These are phyloP conservation scores for Neurospora sp. DNA, from an alignment of 495 filamentous ascomycete species.

Conservation along the genomic window DNA sequence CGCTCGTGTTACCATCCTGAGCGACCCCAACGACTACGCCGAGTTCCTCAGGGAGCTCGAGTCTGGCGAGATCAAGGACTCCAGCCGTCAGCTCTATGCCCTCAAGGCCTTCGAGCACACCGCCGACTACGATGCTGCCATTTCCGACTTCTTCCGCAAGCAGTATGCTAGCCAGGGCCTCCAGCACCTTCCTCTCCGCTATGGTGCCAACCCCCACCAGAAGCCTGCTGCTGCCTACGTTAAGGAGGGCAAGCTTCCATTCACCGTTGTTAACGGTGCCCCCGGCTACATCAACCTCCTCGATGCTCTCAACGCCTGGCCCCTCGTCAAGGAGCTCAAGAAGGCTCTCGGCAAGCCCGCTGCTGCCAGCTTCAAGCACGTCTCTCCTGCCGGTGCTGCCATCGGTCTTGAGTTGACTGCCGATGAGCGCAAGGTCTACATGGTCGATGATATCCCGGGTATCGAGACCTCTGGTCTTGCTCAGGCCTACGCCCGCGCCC, in stretches of 20 bases:
- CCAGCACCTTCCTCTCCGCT: conserved; percentile 78
- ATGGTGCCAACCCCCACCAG: conserved; percentile 95
- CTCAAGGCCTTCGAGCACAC: conserved; percentile 98
- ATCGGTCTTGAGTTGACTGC: conserved; percentile 79
- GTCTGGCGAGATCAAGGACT: conserved; percentile 73
- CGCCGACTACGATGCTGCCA: conserved; percentile 91
- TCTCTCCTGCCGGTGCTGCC: conserved; percentile 91
- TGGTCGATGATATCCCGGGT: conserved; percentile 89
- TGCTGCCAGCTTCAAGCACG: conserved; percentile 97
- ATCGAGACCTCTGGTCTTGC: conserved; percentile 77
- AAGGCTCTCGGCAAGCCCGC: conserved; percentile 77
- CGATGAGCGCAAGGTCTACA: conserved; percentile 90
- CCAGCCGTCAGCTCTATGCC: conserved; percentile 74
- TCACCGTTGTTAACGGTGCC: conserved; percentile 87
- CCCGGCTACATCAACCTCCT: conserved; percentile 97
- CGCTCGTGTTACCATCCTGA: conserved; percentile 84
- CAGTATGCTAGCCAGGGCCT: conserved; percentile 79
- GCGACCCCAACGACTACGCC: conserved; percentile 84
- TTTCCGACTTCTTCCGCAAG: conserved; percentile 94
- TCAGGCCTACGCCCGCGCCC: conserved; percentile 88
- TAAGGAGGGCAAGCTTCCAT: conserved; percentile 65
- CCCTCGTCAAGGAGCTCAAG: conserved; percentile 92
- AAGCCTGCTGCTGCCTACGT: conserved; percentile 84
- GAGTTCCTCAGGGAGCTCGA: conserved; percentile 87
- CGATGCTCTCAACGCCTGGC: conserved; percentile 94